Evolutionary conservation across 106 monocot genomes (phyloP), one percentile per base, ranked within the genome.

Genomic region (Allium fistulosum): DNA sequence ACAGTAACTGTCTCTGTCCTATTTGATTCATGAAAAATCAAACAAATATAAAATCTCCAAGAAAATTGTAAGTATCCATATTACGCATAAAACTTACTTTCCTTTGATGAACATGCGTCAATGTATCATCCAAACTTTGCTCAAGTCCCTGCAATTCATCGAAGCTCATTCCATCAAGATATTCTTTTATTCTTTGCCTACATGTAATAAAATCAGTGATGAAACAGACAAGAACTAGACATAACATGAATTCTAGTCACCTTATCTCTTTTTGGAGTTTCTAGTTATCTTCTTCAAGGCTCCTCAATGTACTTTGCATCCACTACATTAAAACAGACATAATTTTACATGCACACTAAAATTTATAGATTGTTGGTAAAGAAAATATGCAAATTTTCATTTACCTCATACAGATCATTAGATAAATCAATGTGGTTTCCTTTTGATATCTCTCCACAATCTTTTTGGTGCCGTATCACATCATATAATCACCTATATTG

Each of bases 141-240:
- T 94, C 94, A 80, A 94, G 90, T 78, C 74, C 78, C 62, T 74
- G 87, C 87, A 94, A 78, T 73, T 94, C 82, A 55, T 81, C 60
- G 18, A n/a, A n/a, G n/a, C n/a, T n/a, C n/a, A 90, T 63, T 11
- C 67, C 87, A 58, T 83, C 87, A 58, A 90, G 71, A 62, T 90
- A 84, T 18, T 81, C 81, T 12, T 90, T 90, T 71, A 77, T 87
- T 48, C 87, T 65, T 76, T 94, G 90, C 78, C 94, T 94, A 27
- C 3, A 51, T 6, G n/a, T 45, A 11, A 37, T 5, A 37, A 37
- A 37, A 37, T 4, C 37, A 37, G 37, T 37, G 37, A 37, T 37
- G 1, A 37, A 37, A 37, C 37, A 1, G 37, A 37, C 2, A 22
- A 22, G 22, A 22, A 22, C 22, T 22, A 1, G 22, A 22, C 22